phyloP scores from a whole-genome alignment of 176 grass and related monocot species.

The barley (Hordeum vulgare) region MorexV3_pseudomolecules_assembly NC_058520.1:219336598-219337097 shows the following conservation, averaged over 20 bases:
- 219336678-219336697: constrained; percentile 39
- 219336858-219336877: constrained; percentile 1
- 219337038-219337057: constrained; percentile 34
- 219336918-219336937: background rate
- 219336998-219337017: constrained; percentile 18
- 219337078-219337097: constrained; percentile 22
- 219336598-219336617: constrained; percentile 61
- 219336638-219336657: constrained; percentile 78
- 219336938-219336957: background rate
- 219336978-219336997: background rate
- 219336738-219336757: background rate
- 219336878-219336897: constrained; percentile 1
- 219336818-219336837: constrained; percentile 11
- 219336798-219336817: background rate
- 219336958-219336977: accelerated
- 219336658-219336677: constrained; percentile 59
- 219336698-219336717: constrained; percentile 53
- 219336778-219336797: background rate
- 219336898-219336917: constrained; percentile 1
- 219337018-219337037: constrained; percentile 28
- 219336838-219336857: constrained; percentile 7
- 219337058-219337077: constrained; percentile 35
- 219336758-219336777: constrained; percentile 9
- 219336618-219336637: constrained; percentile 69
- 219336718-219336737: constrained; percentile 37